Evolutionary conservation across 306 rosid genomes (phyloP).

Genomic region (Comarum palustre): DNA sequence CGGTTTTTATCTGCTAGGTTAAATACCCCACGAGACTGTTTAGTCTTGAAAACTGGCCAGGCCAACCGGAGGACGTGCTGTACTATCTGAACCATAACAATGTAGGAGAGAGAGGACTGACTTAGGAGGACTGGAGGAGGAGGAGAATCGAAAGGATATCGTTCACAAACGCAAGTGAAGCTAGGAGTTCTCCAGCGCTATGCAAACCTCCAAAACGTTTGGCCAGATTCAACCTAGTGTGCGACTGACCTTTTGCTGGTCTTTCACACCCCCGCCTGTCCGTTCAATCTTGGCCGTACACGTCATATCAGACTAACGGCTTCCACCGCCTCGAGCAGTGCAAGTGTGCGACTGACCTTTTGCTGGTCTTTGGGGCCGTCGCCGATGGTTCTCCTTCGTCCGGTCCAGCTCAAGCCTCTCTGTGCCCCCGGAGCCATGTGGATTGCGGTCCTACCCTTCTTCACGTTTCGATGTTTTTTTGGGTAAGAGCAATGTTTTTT

Average conservation of each 20-base stretch:
- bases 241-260: too few species aligned
- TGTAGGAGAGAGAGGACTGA: background rate
- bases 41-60: background rate
- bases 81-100: slow-evolving; percentile 16
- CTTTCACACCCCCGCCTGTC: slow-evolving; percentile 9
- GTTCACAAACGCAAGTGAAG: slow-evolving; percentile 16
- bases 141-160: background rate
- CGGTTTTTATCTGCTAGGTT: background rate
- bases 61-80: background rate
- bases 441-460: slow-evolving; percentile 27
- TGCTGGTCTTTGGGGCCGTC: background rate
- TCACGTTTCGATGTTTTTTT: background rate
- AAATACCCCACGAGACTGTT: background rate
- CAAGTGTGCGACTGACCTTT: slow-evolving; percentile 24
- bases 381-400: slow-evolving; percentile 17
- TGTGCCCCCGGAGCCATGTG: slow-evolving; percentile 20
- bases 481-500: background rate
- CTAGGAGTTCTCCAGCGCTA: background rate
- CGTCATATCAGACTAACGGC: slow-evolving; percentile 38
- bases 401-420: slow-evolving; percentile 36
- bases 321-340: slow-evolving; percentile 27
- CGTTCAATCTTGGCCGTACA: slow-evolving; percentile 38
- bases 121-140: background rate
- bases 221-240: slow-evolving; percentile 21
- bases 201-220: slow-evolving; percentile 34